Base-by-base conservation (phyloP, 441 rosid species). In the Croton laevigatus region DNA sequence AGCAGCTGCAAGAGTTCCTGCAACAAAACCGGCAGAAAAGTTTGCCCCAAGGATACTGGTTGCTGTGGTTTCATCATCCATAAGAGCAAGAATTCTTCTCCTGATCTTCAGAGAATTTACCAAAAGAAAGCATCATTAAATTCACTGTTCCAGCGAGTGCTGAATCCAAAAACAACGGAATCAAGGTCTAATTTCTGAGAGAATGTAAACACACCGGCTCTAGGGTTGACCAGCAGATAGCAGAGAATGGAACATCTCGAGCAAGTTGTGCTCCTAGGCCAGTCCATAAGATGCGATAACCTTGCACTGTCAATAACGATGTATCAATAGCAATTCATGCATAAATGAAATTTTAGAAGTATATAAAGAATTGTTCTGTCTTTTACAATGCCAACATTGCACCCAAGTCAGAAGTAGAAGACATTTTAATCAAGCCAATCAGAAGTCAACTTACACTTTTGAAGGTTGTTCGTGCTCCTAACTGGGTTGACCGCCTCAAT, bases 211-310 rank as follows among this genome's bases (percentile, higher is more conserved):
- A 86, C 86, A 95, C 97, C 53, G 97, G 95, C 81, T 95, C 99
- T 55, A 95, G 93, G 44, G 92, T 82, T 36, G 95, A 85, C 98
- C 99, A 91, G 76, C 97, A 95, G 72, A 95, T 95, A 72, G 91
- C 98, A 57, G 99, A 93, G 79, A 86, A 95, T 12, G 99, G 99
- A 80, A 95, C 99, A 82, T 95, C 99, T 38, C 97, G 97, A 68
- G 94, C 89, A 81, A 95, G 94, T 77, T 95, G 98, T 8, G 99
- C 94, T 75, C 99, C 96, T 82, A 95, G 86, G 80, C 99, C 99
- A 59, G 91, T 89, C 97, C 97, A 93, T 32, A 95, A 83, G 49
- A 81, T 51, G 19, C 97, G 91, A 71, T 91, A 95, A 34, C 82
- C 81, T 87, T 82, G 89, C 75, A 81, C 98, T 95, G 85, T 65